Base-by-base conservation (phyloP, 140 eudicot genomes). In the Ambrosia hybrid region DNA sequence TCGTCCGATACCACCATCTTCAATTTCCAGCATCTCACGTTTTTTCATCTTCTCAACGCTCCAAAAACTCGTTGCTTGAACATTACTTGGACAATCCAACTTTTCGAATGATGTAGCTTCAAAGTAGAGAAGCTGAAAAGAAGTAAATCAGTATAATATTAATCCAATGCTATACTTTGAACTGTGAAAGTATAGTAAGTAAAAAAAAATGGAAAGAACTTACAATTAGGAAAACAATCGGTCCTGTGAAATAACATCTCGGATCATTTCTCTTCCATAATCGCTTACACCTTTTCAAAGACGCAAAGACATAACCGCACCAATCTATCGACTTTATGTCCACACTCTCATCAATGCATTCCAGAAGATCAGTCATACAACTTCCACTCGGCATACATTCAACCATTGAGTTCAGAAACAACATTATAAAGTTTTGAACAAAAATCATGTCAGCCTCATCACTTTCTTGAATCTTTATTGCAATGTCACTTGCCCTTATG, bases 371-470 rank as follows among this genome's bases (percentile, higher is more conserved):
- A 30, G 65, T 59, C 14, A 9, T 9, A 26, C 39, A 59, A 26
- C 34, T 59, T 26, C 65, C 65, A 59, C 65, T 59, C 6, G 14
- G 41, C 11, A 26, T 1, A 59, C 65, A 59, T 2, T 10, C 65
- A 3, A 59, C 65, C 65, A 59, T 59, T 11, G 65, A 59, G 39
- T 59, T 59, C 43, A 59, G 34, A 38, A 59, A 59, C 30, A 59
- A 59, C 12, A 30, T 59, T 59, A 59, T 59, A 12, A 59, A 59
- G 12, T 59, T 59, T n/a, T 26, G 43, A 59, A 59, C 65, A 59
- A 59, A 21, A 59, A 59, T 9, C 12, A 59, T 59, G 43, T 14
- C 65, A 30, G 34, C 36, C 4, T 30, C 65, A 9, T 59, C 43
- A 4, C 41, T 59, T 59, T 59, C 65, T 59, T 59, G 41, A 0